These are phyloP conservation scores for Diaporthe longicolla DNA, from an alignment of 2,329 filamentous ascomycete species.

Conservation along the genomic window DNA sequence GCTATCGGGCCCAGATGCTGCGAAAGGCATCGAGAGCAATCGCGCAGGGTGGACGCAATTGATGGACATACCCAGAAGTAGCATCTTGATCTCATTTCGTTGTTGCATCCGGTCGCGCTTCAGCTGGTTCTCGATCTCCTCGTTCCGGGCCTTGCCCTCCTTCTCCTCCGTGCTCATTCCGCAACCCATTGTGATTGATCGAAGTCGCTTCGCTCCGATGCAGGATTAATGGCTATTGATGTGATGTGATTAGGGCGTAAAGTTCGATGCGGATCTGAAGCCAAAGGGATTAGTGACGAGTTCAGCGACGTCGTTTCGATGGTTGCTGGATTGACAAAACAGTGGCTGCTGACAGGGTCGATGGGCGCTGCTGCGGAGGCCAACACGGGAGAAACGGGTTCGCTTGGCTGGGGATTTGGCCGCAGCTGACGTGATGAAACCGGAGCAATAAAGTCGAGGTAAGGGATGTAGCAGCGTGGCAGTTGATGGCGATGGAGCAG, in stretches of 20 bases:
- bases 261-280: background rate
- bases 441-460: conserved; percentile 22
- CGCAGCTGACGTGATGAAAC: conserved; percentile 26
- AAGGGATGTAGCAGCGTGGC: conserved; percentile 24
- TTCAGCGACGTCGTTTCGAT: background rate
- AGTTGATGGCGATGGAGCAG: background rate
- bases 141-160: conserved; percentile 99
- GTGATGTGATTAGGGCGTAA: background rate
- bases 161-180: conserved; percentile 99
- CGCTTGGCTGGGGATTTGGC: conserved; percentile 1
- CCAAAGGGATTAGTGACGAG: background rate
- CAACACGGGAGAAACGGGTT: background rate
- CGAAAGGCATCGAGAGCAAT: too few species aligned
- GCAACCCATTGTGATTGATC: conserved; percentile 90
- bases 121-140: conserved; percentile 99
- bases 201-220: conserved; percentile 40
- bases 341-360: background rate
- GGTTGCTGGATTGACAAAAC: background rate
- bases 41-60: background rate
- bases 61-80: conserved; percentile 85
- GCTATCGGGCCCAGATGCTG: background rate
- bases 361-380: background rate
- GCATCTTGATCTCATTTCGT: conserved; percentile 99
- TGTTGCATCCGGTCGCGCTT: conserved; percentile 99
- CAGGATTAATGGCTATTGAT: conserved; percentile 7